Evolutionary conservation across 2,329 filamentous ascomycete genomes (phyloP), one percentile per base, ranked within the genome.

Genomic region (Trichoderma citrinoviride): DNA sequence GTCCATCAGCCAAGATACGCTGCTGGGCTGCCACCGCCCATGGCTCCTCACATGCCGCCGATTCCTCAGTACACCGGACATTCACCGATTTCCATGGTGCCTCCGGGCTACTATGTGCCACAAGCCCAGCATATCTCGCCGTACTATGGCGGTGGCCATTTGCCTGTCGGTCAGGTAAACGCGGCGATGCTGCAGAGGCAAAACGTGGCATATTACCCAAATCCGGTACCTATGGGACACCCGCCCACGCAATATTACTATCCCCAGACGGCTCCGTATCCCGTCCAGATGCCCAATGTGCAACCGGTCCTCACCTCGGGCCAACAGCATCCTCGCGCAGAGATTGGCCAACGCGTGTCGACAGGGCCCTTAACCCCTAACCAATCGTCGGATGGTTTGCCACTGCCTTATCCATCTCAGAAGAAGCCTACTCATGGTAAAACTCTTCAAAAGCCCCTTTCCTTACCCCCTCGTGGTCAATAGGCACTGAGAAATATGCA

Each of bases 181-280:
- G 49, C 68, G 68, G 46, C 73, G 64, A 71, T 80, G 60, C 69
- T 77, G 15, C 72, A 73, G 5, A 76, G 78, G 47, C 75, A 77
- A 56, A 78, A 72, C 60, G 71, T 81, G 70, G 73, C 74, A 27
- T 85, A 79, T 68, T 84, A 83, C 62, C 72, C 78, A 17, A 78
- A 74, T 57, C 76, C 79, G 23, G 70, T 81, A 66, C 74, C 81
- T 64, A 77, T 82, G 75, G 77, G 75, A 46, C 77, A 76, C 44
- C 72, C 74, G 7, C 80, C 81, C 64, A 71, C 77, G 17, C 73
- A 72, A 1, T 83, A 80, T 68, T 85, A 83, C 68, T 85, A 83
- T 64, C 69, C 75, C 3, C 73, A 76, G 25, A 68, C 76, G 12
- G 72, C 71, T 27, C 77, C 78, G 15, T 84, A 77, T 66, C 61